A percentile compares a stretch with the other conserved stretches of the same genome.
These are phyloP conservation scores for Chlamydomonas incerta DNA, from an alignment of 139 green algal species.

Conservation along the genomic window DNA sequence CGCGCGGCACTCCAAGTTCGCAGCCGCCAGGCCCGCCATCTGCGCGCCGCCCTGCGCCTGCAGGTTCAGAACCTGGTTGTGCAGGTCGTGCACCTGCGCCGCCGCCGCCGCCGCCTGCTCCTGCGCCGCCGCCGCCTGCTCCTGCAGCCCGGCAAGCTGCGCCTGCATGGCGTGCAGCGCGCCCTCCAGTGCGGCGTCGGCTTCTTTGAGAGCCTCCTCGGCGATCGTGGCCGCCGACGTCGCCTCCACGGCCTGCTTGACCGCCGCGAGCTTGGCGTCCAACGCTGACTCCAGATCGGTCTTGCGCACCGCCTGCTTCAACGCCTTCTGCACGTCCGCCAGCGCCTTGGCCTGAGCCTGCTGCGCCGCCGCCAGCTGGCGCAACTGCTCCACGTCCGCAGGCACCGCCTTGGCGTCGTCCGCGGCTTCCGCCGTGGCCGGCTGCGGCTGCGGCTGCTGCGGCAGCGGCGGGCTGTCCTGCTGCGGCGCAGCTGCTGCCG, in stretches of 20 bases:
- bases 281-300: neutral
- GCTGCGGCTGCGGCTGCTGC: neutral
- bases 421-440: neutral
- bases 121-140: neutral
- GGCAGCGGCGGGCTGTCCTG: no score
- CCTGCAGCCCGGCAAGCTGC: neutral
- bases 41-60: neutral
- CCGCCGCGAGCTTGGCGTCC: no score
- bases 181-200: neutral
- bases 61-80: neutral
- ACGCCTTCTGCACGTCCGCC: neutral
- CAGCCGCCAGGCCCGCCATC: neutral
- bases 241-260: no score
- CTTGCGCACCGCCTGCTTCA: neutral
- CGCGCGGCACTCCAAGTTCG: neutral
- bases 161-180: neutral
- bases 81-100: neutral
- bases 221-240: no score
- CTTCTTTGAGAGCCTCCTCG: no score
- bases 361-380: neutral
- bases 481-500: no score
- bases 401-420: neutral
- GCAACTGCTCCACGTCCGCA: neutral
- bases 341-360: neutral
- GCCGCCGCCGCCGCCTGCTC: neutral